These are phyloP conservation scores for Mitragyna speciosa DNA, from an alignment of 257 asterid species.

Conservation along the genomic window DNA sequence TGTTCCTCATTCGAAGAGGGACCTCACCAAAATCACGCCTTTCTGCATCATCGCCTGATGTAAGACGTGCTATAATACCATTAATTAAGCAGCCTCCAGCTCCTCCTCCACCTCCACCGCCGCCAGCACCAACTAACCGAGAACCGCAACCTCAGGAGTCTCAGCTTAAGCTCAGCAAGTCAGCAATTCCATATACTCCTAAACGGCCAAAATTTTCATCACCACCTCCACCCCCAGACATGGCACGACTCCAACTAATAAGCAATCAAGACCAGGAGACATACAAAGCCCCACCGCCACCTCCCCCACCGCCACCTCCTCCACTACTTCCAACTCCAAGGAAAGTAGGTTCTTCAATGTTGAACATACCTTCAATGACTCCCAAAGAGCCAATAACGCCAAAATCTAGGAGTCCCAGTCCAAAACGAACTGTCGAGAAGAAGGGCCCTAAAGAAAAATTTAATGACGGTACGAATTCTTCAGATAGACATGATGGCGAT, in stretches of 20 bases:
- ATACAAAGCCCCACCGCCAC: conserved; percentile 37
- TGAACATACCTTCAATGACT: conserved; percentile 28
- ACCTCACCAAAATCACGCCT: conserved; percentile 81
- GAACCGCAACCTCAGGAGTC: conserved; percentile 35
- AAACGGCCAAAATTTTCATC: conserved; percentile 64
- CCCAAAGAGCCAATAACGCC: conserved; percentile 31
- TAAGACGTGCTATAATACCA: conserved; percentile 61
- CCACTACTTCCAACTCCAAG: conserved; percentile 34
- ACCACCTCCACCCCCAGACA: conserved; percentile 89
- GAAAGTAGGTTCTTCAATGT: conserved; percentile 31
- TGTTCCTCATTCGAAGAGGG: conserved; percentile 67
- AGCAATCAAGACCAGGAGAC: conserved; percentile 46
- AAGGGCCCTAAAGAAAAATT: conserved; percentile 30
- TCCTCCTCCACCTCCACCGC: conserved; percentile 35
- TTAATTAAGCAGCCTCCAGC: conserved; percentile 58
- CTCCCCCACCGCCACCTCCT: conserved; percentile 48
- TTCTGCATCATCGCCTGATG: conserved; percentile 57
- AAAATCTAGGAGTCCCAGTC: conserved; percentile 36
- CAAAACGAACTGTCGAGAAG: conserved; percentile 38
- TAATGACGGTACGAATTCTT: conserved; percentile 29
- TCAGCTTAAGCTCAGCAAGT: conserved; percentile 27
- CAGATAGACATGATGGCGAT: conserved; percentile 40
- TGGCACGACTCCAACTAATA: conserved; percentile 58
- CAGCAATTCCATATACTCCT: conserved; percentile 46
- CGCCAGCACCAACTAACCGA: conserved; percentile 20